Conservation (phyloP, 192 early-diverging fungal genomes). For the Chytriomyces sp. region DNA sequence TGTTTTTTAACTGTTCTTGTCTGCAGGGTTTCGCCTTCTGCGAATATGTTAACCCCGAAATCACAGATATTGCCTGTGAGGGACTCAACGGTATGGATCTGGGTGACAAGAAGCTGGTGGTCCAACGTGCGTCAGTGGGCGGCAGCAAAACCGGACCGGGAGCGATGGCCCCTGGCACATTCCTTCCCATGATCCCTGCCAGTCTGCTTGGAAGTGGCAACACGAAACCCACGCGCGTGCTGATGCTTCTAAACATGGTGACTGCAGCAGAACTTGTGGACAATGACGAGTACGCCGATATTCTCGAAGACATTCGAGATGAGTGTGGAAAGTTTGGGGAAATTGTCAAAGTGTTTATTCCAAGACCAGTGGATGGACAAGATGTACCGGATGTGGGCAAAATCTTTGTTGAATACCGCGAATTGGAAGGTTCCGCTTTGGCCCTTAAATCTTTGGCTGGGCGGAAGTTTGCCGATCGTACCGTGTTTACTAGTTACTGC, state of each 20-base stretch:
- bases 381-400: constrained; percentile 82
- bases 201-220: constrained; percentile 55
- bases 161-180: constrained; percentile 45
- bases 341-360: constrained; percentile 83
- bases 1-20: constrained; percentile 17
- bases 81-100: constrained; percentile 95
- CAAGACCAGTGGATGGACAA: constrained; percentile 67
- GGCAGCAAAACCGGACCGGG: constrained; percentile 56
- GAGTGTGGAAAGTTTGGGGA: constrained; percentile 88
- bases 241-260: constrained; percentile 97
- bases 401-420: constrained; percentile 85
- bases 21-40: constrained; percentile 92
- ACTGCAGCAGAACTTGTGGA: constrained; percentile 81
- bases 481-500: constrained; percentile 82
- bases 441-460: constrained; percentile 88
- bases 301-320: constrained; percentile 86
- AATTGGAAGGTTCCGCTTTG: constrained; percentile 59
- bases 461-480: constrained; percentile 90
- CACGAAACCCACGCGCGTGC: constrained; percentile 74
- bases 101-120: constrained; percentile 89
- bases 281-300: constrained; percentile 86
- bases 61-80: constrained; percentile 93
- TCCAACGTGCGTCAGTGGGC: constrained; percentile 90
- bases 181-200: constrained; percentile 48
- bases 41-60: constrained; percentile 85